phyloP scores from a whole-genome alignment of 306 rosid species.

The Corylus americana region DNA sequence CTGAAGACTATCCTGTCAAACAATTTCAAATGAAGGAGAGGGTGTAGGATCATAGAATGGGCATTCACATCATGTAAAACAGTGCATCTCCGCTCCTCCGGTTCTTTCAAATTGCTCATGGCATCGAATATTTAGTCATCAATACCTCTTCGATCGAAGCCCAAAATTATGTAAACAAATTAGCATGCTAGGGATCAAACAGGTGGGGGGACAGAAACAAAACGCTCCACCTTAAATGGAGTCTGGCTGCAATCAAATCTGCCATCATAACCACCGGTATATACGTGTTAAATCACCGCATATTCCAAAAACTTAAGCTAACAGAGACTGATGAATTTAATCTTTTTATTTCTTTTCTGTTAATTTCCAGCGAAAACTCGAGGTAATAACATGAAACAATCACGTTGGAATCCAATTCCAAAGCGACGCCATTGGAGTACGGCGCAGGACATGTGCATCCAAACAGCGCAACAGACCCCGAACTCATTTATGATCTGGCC shows the following conservation, averaged over 20 bases:
- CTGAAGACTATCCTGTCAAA: slow-evolving; percentile 35
- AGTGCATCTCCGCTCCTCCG: slow-evolving; percentile 17
- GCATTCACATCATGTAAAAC: slow-evolving; percentile 24
- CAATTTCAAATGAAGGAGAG: neutral
- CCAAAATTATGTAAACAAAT: too few species aligned
- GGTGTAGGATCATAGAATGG: slow-evolving; percentile 18
- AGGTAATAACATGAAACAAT: slow-evolving; percentile 26
- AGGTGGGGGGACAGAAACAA: neutral
- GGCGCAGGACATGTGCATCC: slow-evolving; percentile 63
- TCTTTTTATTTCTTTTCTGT: neutral
- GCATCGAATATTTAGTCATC: too few species aligned
- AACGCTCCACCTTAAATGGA: slow-evolving; percentile 57
- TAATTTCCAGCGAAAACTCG: slow-evolving; percentile 34
- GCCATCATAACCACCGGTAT: slow-evolving; percentile 71
- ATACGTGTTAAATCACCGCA: too few species aligned
- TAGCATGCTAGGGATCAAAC: too few species aligned
- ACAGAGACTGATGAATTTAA: too few species aligned
- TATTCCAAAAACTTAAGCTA: too few species aligned
- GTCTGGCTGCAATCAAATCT: slow-evolving; percentile 64
- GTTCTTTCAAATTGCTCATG: slow-evolving; percentile 4
- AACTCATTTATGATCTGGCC: slow-evolving; percentile 55
- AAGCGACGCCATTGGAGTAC: slow-evolving; percentile 50
- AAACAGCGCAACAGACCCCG: slow-evolving; percentile 56
- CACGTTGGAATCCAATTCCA: neutral
- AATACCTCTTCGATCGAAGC: too few species aligned